A percentile compares a stretch with the other conserved stretches of the same genome.
Conservation (phyloP, 345 rosid species). For the Excoecaria agallocha region DNA sequence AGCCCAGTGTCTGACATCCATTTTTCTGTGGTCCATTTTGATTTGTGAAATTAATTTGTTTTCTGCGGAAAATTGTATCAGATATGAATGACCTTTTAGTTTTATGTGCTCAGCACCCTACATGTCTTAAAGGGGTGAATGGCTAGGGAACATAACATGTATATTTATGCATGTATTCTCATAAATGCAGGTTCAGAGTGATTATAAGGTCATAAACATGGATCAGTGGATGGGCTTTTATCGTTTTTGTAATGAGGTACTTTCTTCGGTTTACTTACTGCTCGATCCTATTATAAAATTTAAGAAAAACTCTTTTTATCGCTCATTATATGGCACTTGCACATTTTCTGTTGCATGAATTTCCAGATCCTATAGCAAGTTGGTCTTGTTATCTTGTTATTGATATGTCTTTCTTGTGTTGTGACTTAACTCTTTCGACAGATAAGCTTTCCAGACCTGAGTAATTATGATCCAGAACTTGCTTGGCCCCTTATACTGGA, state of each 20-base stretch:
- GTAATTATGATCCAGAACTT: conserved; percentile 77
- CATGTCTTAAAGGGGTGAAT: background rate
- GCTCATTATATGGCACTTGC: too few species aligned
- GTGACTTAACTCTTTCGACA: conserved; percentile 33
- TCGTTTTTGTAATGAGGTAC: conserved; percentile 34
- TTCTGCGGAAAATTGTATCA: background rate
- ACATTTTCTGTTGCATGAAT: too few species aligned
- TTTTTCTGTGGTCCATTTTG: background rate
- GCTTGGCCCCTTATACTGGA: conserved; percentile 99
- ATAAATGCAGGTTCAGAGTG: conserved; percentile 30
- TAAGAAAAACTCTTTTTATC: background rate
- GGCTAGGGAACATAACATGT: background rate
- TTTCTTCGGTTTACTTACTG: background rate
- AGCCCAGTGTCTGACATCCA: background rate
- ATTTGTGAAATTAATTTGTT: background rate
- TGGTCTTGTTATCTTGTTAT: too few species aligned
- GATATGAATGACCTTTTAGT: background rate
- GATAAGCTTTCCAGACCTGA: conserved; percentile 88
- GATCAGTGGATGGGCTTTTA: conserved; percentile 40
- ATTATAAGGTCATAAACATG: conserved; percentile 38
- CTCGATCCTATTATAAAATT: background rate
- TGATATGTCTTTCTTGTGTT: background rate
- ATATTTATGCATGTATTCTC: background rate
- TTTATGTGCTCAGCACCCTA: background rate
- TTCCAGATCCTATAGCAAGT: too few species aligned